Evolutionary conservation across 345 rosid species (phyloP).

Genomic region (Reutealis trisperma): DNA sequence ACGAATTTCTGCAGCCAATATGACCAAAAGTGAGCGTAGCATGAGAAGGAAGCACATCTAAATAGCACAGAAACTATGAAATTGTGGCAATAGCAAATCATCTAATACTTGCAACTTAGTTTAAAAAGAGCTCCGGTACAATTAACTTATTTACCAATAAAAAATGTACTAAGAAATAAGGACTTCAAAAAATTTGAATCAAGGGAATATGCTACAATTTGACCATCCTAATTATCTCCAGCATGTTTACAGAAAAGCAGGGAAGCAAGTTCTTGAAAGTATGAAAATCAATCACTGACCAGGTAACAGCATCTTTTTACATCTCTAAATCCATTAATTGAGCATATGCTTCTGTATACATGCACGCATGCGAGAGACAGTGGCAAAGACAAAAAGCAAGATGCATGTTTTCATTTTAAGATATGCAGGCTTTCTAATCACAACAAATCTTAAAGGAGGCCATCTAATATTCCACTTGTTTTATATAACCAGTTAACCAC

Average conservation of each 20-base stretch:
- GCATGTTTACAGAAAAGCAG: neutral
- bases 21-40: neutral
- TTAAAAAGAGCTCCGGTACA: neutral
- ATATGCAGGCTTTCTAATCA: neutral
- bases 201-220: neutral
- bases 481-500: neutral
- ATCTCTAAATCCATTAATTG: neutral
- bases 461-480: neutral
- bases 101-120: neutral
- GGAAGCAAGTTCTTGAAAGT: neutral
- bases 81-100: neutral
- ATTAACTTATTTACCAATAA: neutral
- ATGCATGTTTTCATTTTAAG: neutral
- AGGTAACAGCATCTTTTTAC: neutral
- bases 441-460: neutral
- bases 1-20: slow-evolving; percentile 67
- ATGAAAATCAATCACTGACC: neutral
- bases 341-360: neutral
- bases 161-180: slow-evolving; percentile 1
- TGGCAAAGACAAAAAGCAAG: neutral
- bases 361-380: neutral
- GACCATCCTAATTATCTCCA: neutral
- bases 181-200: neutral
- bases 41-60: neutral
- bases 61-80: neutral